Evolutionary conservation across 495 filamentous ascomycete genomes (phyloP).

Genomic region (Peziza echinospora): DNA sequence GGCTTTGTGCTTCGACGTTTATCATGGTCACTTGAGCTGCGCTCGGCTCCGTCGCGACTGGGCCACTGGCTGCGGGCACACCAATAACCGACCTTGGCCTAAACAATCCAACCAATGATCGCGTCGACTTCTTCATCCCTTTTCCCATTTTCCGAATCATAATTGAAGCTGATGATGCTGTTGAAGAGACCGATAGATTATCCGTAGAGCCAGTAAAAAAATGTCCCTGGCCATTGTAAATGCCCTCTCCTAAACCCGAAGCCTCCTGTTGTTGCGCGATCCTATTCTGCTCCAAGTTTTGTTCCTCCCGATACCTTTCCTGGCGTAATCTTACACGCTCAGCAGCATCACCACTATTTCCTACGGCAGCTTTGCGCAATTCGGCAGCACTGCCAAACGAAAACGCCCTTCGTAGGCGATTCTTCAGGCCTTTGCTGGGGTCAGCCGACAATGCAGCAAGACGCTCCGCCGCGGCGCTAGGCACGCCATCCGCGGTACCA

Average conservation of each 20-base stretch:
- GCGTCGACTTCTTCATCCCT: slow-evolving; percentile 77
- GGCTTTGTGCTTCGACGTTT: slow-evolving; percentile 82
- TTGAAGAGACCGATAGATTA: slow-evolving; percentile 91
- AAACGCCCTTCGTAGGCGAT: slow-evolving; percentile 75
- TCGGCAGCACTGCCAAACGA: slow-evolving; percentile 95
- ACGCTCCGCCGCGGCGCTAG: slow-evolving; percentile 56
- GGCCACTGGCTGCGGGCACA: slow-evolving; percentile 42
- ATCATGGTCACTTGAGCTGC: slow-evolving; percentile 76
- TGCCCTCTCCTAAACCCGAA: slow-evolving; percentile 72
- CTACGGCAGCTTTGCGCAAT: slow-evolving; percentile 51
- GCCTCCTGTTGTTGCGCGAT: slow-evolving; percentile 84
- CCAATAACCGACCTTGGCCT: slow-evolving; percentile 81
- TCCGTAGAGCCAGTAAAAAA: slow-evolving; percentile 85
- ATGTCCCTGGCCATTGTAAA: slow-evolving; percentile 72
- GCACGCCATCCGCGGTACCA: slow-evolving; percentile 3
- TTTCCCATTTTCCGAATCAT: slow-evolving; percentile 99
- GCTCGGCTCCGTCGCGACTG: slow-evolving; percentile 38
- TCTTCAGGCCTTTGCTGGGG: slow-evolving; percentile 46
- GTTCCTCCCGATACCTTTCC: slow-evolving; percentile 44
- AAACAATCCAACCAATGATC: slow-evolving; percentile 86
- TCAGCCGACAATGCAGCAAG: slow-evolving; percentile 61
- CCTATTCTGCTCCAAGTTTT: slow-evolving; percentile 69
- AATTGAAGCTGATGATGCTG: slow-evolving; percentile 89
- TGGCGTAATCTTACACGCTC: slow-evolving; percentile 48
- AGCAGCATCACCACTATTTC: slow-evolving; percentile 28